A percentile compares a stretch with the other conserved stretches of the same genome.
These are phyloP conservation scores for Cytospora piceae DNA, from an alignment of 2,329 filamentous ascomycete species.

Conservation along the genomic window DNA sequence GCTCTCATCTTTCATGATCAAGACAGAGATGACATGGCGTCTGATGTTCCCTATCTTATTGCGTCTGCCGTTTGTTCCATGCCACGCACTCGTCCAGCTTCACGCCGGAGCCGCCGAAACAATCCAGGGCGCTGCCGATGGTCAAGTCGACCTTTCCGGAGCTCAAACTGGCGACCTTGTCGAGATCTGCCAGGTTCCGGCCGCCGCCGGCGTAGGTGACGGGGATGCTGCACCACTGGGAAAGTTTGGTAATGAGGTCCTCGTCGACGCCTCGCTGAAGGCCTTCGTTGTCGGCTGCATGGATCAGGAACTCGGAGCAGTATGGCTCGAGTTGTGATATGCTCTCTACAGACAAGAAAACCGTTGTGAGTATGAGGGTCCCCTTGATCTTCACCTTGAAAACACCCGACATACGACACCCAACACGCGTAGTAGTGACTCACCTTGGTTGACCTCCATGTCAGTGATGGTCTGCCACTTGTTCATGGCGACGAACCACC, in stretches of 20 bases:
- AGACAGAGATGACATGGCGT: neutral
- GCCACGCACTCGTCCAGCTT: constrained; percentile 85
- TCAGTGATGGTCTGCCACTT: constrained; percentile 99
- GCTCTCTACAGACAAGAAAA: constrained; percentile 59
- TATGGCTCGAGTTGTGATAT: constrained; percentile 83
- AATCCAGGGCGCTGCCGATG: constrained; percentile 93
- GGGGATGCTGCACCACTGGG: constrained; percentile 86
- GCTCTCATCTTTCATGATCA: neutral
- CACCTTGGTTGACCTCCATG: constrained; percentile 89
- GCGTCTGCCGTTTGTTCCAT: constrained; percentile 70
- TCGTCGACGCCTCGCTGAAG: constrained; percentile 91
- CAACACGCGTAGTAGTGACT: constrained; percentile 28
- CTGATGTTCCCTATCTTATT: constrained; percentile 19
- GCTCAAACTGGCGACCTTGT: constrained; percentile 79
- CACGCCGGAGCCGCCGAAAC: constrained; percentile 88
- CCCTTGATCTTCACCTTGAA: neutral
- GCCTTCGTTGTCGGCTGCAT: constrained; percentile 95
- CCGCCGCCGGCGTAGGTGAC: constrained; percentile 98
- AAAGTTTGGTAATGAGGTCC: constrained; percentile 74
- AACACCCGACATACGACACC: too few relatives aligned
- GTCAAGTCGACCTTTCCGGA: constrained; percentile 85
- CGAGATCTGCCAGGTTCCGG: constrained; percentile 77
- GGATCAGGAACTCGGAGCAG: constrained; percentile 95
- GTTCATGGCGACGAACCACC: constrained; percentile 97
- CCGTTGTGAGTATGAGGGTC: neutral